These are phyloP conservation scores for Houttuynia cordata DNA, from an alignment of 164 flowering plant species.

Conservation along the genomic window DNA sequence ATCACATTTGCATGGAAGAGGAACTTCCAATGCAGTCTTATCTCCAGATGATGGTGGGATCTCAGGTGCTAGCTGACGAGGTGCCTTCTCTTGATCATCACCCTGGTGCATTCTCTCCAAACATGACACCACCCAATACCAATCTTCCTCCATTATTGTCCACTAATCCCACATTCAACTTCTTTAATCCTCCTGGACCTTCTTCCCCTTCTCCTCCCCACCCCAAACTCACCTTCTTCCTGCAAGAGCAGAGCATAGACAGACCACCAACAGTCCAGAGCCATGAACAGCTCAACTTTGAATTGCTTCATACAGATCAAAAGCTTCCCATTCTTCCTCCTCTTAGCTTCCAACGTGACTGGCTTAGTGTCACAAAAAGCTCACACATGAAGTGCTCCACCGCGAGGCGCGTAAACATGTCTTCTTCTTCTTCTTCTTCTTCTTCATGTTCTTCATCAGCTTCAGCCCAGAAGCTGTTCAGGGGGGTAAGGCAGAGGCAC, in stretches of 20 bases:
- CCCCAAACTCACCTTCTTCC: slow-evolving; percentile 28
- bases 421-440: slow-evolving; percentile 6
- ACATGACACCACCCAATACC: no score
- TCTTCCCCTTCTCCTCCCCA: slow-evolving; percentile 8
- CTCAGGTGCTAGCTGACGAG: not conserved
- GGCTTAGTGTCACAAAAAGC: slow-evolving; percentile 45
- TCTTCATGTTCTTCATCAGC: slow-evolving; percentile 2
- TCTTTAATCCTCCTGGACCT: not conserved
- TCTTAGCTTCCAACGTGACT: slow-evolving; percentile 10
- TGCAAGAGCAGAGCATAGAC: slow-evolving; percentile 19
- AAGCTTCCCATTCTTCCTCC: slow-evolving; percentile 7
- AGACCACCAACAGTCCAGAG: slow-evolving; percentile 2
- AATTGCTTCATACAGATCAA: slow-evolving; percentile 24
- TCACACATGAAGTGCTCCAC: slow-evolving; percentile 46
- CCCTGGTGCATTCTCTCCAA: not conserved
- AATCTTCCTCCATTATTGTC: not conserved
- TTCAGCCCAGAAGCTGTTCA: slow-evolving; percentile 36
- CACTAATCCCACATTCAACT: not conserved
- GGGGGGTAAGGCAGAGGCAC: slow-evolving; percentile 92
- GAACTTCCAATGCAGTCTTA: not conserved
- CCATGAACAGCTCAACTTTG: slow-evolving; percentile 7
- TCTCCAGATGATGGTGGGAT: not conserved
- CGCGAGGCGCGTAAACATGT: slow-evolving; percentile 13
- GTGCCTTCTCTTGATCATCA: not conserved
- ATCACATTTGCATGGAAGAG: not conserved